Evolutionary conservation across 495 filamentous ascomycete genomes (phyloP), one percentile per base, ranked within the genome.

Genomic region (Daldinia vernicosa): DNA sequence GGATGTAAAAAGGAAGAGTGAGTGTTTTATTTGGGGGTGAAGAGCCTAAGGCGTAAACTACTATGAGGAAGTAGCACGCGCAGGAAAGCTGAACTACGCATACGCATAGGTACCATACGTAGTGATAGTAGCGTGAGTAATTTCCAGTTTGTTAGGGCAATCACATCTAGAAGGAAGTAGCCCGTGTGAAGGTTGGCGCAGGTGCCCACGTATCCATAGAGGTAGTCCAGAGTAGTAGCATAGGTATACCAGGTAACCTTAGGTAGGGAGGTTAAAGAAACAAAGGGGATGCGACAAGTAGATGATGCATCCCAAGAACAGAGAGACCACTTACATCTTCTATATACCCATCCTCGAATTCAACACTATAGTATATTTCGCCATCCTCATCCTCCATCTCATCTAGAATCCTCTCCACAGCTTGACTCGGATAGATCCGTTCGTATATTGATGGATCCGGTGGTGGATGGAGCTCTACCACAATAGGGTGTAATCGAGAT

Each of bases 261-360:
- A 27, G 26, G 26, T 27, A 27, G 26, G 30, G 6, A 32, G 12
- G 11, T 14, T 35, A 3, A 72, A 57, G 32, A 71, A 28, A 37
- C 12, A 37, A 24, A 43, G 22, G 19, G 6, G 19, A 53, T 35
- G 17, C 5, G 1, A 27, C n/a, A n/a, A 55, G 28, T 24, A n/a
- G 22, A 35, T 4, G 32, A 33, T 35, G 9, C 2, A 33, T 35
- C 33, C 12, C 3, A 35, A 35, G 33, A 35, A 35, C 2, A 14
- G 33, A 14, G 11, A 27, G 15, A 70, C 24, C 40, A 74, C 76
- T 72, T 66, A 78, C 76, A 55, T 70, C 17, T 37, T 74, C 63
- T 57, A 75, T 69, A 27, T 60, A 62, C 11, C 74, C 70, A 43
- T 79, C 75, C 54, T 70, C 54, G 28, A 76, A 80, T 43, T 82